These are phyloP conservation scores for Colletotrichum euphorbiae DNA, from an alignment of 2,329 filamentous ascomycete genomes.

Conservation along the genomic window DNA sequence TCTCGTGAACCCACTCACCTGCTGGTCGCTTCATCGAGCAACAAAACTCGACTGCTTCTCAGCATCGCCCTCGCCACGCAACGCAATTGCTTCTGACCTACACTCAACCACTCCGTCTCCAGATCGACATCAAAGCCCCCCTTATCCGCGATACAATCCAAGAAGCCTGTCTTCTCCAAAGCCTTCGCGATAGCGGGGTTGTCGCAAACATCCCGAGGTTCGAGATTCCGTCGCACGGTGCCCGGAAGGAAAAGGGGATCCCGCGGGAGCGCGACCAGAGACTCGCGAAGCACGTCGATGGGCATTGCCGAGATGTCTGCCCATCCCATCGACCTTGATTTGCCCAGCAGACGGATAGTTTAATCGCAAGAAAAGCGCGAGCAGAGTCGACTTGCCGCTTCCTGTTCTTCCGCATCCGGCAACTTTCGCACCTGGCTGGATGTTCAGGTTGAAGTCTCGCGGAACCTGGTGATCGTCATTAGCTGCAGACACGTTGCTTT, in stretches of 20 bases:
- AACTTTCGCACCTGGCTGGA: slow-evolving; percentile 51
- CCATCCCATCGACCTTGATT: slow-evolving; percentile 58
- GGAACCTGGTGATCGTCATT: slow-evolving; percentile 42
- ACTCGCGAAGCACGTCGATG: slow-evolving; percentile 42
- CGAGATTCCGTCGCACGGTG: slow-evolving; percentile 61
- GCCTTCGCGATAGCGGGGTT: slow-evolving; percentile 58
- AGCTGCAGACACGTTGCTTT: slow-evolving; percentile 2
- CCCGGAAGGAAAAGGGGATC: slow-evolving; percentile 63
- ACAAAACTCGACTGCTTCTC: slow-evolving; percentile 44
- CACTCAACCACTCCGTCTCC: slow-evolving; percentile 47
- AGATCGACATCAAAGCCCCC: slow-evolving; percentile 54
- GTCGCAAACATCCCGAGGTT: slow-evolving; percentile 52
- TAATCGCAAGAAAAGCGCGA: slow-evolving; percentile 60
- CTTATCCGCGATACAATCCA: slow-evolving; percentile 51
- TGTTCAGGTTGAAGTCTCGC: slow-evolving; percentile 45
- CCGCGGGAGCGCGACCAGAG: slow-evolving; percentile 61
- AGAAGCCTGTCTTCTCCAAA: slow-evolving; percentile 60
- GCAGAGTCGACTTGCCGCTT: slow-evolving; percentile 51
- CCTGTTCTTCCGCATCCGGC: slow-evolving; percentile 59
- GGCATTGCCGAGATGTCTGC: too few species aligned
- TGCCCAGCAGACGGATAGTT: slow-evolving; percentile 55
- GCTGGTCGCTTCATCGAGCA: slow-evolving; percentile 55
- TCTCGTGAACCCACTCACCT: slow-evolving; percentile 41
- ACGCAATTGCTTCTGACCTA: slow-evolving; percentile 49
- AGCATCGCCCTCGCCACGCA: slow-evolving; percentile 49